Evolutionary conservation across 148 eudicot species (phyloP), one percentile per base, ranked within the genome.

Genomic region (Selenicereus undatus): DNA sequence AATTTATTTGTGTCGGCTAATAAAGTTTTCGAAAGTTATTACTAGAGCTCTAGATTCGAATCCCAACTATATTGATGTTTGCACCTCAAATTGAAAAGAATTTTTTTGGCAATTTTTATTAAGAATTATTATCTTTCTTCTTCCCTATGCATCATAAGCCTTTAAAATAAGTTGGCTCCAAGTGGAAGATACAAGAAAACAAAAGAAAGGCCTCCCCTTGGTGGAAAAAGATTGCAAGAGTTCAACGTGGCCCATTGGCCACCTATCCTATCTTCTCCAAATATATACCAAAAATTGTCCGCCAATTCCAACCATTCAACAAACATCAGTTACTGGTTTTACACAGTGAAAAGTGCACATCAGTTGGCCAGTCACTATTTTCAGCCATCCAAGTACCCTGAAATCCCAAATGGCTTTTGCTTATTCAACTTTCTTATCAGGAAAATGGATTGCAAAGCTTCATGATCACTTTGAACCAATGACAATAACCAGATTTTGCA

Each of bases 361-460:
- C 8, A 62, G 71, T 27, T 43, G 60, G 21, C 74, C 70, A 70
- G 68, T 36, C 35, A 16, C 17, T 48, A 75, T 43, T 36, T 35
- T 65, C 50, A 60, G 11, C 51, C 30, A 35, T 52, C 35, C 0
- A 16, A 13, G 11, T 18, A 21, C 36, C 7, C 20, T 30, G 16
- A 10, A 76, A 42, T 70, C 14, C 29, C 48, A 7, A 60, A 11
- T 85, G 88, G 83, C 84, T 78, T 26, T 73, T 52, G 58, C 30
- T 26, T 66, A 27, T 66, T 66, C 85, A 64, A 32, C 79, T 14
- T 73, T 81, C 18, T 70, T 79, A 12, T 73, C 79, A 20, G 81
- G 85, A 69, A 72, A 84, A 24, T 84, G 84, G 81, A 84, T 79
- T 60, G 79, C 88, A 27, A 74, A 82, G 51, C 82, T 89, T 64